Conservation (phyloP, 2,329 filamentous ascomycete species). For the Neurospora sp. region DNA sequence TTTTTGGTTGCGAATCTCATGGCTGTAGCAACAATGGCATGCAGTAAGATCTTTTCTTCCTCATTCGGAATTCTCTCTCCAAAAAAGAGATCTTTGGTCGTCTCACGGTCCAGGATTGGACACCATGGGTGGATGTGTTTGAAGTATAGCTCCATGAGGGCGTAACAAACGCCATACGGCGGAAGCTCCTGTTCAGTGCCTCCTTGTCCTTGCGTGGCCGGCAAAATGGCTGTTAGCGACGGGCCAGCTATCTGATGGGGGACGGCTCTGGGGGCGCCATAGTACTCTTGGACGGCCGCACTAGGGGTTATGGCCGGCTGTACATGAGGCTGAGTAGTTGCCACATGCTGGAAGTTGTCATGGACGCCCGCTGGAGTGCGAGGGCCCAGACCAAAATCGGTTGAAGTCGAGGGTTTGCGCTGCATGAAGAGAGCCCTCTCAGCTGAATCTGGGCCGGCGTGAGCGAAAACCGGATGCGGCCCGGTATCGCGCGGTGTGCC, state of each 20-base stretch:
- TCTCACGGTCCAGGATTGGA: constrained; percentile 78
- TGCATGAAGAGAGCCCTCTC: constrained; percentile 53
- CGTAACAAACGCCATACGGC: constrained; percentile 64
- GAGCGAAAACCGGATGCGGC: constrained; percentile 33
- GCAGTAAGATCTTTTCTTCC: constrained; percentile 71
- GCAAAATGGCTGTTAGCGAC: constrained; percentile 48
- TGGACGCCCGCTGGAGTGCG: constrained; percentile 34
- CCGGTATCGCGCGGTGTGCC: constrained; percentile 42
- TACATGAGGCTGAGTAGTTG: constrained; percentile 27
- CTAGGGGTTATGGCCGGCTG: constrained; percentile 28
- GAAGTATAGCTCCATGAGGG: constrained; percentile 67
- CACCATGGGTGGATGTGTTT: constrained; percentile 79
- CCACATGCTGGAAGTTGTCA: constrained; percentile 36
- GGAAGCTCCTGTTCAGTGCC: constrained; percentile 58
- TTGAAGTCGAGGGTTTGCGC: constrained; percentile 40
- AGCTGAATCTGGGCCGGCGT: constrained; percentile 35
- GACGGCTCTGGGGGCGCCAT: constrained; percentile 22
- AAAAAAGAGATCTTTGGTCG: constrained; percentile 74
- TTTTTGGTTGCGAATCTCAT: constrained; percentile 73
- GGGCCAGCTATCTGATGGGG: constrained; percentile 1
- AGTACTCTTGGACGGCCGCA: constrained; percentile 40
- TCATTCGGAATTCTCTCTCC: constrained; percentile 68
- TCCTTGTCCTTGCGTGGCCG: constrained; percentile 35
- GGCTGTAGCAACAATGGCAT: constrained; percentile 83
- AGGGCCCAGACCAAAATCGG: constrained; percentile 41